These are phyloP conservation scores for Globisporangium solare DNA, from an alignment of 352 stramenopile genomes.

Conservation along the genomic window DNA sequence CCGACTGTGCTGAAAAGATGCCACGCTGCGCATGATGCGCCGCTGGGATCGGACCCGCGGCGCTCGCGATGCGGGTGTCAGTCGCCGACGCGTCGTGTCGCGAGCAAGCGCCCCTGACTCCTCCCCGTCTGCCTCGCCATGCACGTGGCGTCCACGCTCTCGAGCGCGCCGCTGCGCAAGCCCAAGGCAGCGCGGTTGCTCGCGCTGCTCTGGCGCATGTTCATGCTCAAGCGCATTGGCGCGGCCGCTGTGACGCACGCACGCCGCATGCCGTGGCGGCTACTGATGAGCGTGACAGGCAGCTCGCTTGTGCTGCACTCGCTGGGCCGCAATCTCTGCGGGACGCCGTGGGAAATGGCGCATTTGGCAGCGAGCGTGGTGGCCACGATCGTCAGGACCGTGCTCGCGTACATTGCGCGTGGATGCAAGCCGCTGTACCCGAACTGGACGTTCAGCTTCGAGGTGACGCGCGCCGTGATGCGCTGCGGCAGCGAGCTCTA, in stretches of 20 bases:
- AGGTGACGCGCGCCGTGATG: conserved; percentile 26
- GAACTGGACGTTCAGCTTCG: conserved; percentile 41
- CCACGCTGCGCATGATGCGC: no score
- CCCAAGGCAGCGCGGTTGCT: no score
- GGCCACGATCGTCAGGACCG: conserved; percentile 9
- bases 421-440: conserved; percentile 14
- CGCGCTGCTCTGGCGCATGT: no score
- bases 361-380: background rate
- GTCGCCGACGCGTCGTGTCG: no score
- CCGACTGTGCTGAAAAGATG: no score
- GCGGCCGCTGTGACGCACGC: background rate
- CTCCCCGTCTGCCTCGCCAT: no score
- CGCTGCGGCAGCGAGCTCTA: conserved; percentile 17
- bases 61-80: no score
- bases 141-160: no score
- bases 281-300: background rate
- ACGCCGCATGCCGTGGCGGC: background rate
- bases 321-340: background rate
- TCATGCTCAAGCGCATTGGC: no score
- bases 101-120: no score
- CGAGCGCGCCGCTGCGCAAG: no score
- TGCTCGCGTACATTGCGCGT: conserved; percentile 1
- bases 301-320: background rate
- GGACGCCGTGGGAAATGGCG: background rate
- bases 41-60: no score